A percentile compares a stretch with the other conserved stretches of the same genome.
These are phyloP conservation scores for Ochetophila trinervis DNA, from an alignment of 306 rosid genomes.

Conservation along the genomic window DNA sequence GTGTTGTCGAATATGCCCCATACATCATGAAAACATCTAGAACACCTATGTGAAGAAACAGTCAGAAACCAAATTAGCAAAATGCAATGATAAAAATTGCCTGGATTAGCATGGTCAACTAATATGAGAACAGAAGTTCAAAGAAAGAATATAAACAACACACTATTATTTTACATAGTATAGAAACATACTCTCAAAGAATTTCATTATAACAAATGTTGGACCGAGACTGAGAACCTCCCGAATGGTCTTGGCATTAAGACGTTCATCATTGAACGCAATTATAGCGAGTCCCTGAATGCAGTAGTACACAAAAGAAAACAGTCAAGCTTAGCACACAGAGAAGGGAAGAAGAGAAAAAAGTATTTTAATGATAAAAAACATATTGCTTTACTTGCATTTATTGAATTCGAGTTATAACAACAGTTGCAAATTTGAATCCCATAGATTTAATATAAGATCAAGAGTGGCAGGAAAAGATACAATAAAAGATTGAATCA, in stretches of 20 bases:
- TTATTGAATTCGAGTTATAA: too few species aligned
- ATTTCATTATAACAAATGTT: conserved; percentile 82
- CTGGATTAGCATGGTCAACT: background rate
- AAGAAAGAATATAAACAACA: background rate
- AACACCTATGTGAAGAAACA: conserved; percentile 55
- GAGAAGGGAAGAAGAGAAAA: too few species aligned
- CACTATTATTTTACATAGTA: background rate
- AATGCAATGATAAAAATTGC: conserved; percentile 6
- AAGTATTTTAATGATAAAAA: too few species aligned
- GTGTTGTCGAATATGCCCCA: conserved; percentile 87
- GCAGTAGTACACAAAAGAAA: too few species aligned
- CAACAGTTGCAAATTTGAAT: too few species aligned
- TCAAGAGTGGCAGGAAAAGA: too few species aligned
- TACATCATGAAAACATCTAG: conserved; percentile 90
- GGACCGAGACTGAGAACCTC: conserved; percentile 94
- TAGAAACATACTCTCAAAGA: conserved; percentile 70
- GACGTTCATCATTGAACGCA: conserved; percentile 66
- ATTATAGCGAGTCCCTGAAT: conserved; percentile 70
- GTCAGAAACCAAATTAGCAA: background rate
- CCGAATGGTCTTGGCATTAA: conserved; percentile 69
- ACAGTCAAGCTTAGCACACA: too few species aligned
- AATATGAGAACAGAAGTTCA: background rate
- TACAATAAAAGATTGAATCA: too few species aligned
- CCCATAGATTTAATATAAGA: too few species aligned
- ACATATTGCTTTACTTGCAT: too few species aligned